Conservation (phyloP, 75 land plant species). For the Pseudotsuga menziesii region DNA sequence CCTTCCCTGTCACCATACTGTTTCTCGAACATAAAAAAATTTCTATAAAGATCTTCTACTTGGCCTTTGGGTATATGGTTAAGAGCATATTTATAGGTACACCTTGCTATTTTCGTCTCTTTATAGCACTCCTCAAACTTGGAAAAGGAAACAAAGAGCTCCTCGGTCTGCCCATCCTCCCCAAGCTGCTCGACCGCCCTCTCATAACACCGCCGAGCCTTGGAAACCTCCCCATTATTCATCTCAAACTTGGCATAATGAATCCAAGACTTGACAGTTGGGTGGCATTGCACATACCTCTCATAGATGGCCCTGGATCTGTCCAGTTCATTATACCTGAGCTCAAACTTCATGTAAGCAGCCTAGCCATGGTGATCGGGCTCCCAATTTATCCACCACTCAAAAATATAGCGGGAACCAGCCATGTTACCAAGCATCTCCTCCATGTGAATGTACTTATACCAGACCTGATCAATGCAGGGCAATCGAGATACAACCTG, state of each 20-base stretch:
- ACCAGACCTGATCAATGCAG: constrained; percentile 89
- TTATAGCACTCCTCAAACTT: constrained; percentile 93
- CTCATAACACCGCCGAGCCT: constrained; percentile 68
- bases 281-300: constrained; percentile 69
- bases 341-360: constrained; percentile 83
- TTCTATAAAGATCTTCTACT: constrained; percentile 85
- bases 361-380: constrained; percentile 93
- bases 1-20: constrained; percentile 91
- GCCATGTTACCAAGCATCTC: constrained; percentile 80
- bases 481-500: constrained; percentile 74
- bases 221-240: constrained; percentile 70
- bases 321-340: constrained; percentile 77
- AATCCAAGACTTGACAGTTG: constrained; percentile 65
- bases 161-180: constrained; percentile 80
- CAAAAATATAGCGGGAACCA: constrained; percentile 77
- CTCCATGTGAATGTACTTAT: constrained; percentile 97
- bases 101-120: constrained; percentile 71
- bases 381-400: constrained; percentile 91
- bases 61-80: constrained; percentile 88
- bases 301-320: constrained; percentile 71
- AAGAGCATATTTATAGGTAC: constrained; percentile 79
- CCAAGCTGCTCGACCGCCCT: constrained; percentile 68
- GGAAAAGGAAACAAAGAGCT: constrained; percentile 88
- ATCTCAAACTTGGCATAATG: constrained; percentile 84
- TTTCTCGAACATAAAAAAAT: constrained; percentile 88